Base-by-base conservation (phyloP, 2,329 filamentous ascomycete species). In the Cytospora chrysosperma region DNA sequence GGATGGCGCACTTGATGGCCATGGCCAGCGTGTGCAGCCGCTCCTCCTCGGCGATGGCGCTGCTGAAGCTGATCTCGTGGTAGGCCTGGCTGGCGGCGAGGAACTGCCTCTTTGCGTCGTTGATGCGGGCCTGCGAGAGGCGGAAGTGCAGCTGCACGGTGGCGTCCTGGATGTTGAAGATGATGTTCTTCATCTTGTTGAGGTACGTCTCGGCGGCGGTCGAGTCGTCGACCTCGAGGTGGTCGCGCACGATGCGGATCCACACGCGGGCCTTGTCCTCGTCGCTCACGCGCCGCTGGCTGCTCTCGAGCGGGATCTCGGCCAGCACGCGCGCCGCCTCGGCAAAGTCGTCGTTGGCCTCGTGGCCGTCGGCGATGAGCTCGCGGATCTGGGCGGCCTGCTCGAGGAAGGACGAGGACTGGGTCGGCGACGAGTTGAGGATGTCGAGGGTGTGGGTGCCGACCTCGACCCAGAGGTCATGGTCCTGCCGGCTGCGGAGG, bases 161-260 rank as follows among this genome's bases (percentile, higher is more conserved):
- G 47, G 88, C 85, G 74, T 97, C 88, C 32, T 84, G 78, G 34
- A 97, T 87, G 67, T 85, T 88, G 79, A 91, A 87, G 74, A 97
- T 92, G 69, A 97, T 83, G 73, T 95, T 94, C 79, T 97, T 98
- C 76, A 96, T 90, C 76, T 94, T 93, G 82, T 97, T 97, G 71
- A 99, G 84, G 74, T 93, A 96, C 49, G 85, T 86, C 74, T 96
- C 92, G 50, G 95, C 95, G 40, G 85, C 84, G 1, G 89, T 92
- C 10, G 92, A 90, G 77, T 98, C 93, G 74, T 97, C 94, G 55
- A 93, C 92, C 79, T 99, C 94, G 67, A 99, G 85, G 74, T 95
- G 96, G 80, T 96, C 90, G 67, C 95, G 87, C 73, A 96, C 93
- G 73, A 99, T 97, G 65, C 94, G 91, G 69, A 98, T 90, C 92